Percentiles rank a stretch among this genome's conserved stretches.
phyloP scores from a whole-genome alignment of 2,329 filamentous ascomycete species.

The Cytospora mali region DNA sequence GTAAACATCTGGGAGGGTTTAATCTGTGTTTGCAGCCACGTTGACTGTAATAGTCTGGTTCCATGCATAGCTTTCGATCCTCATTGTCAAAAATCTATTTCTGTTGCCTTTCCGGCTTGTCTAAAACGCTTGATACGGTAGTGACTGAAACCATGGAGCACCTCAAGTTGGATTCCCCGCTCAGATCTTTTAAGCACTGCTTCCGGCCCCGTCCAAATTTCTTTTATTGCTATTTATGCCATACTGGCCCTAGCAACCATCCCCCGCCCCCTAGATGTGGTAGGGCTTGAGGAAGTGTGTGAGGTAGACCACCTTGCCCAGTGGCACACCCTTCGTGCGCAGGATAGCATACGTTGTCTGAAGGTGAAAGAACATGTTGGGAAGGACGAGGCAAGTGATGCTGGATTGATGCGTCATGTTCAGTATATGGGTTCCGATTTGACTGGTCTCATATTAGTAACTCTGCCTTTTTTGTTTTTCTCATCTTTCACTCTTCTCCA shows the following conservation, averaged over 20 bases:
- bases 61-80: no score
- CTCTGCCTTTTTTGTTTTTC: no score
- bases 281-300: background rate
- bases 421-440: background rate
- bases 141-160: background rate
- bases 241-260: background rate
- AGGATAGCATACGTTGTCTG: slow-evolving; percentile 60
- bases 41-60: no score
- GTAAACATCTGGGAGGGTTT: no score
- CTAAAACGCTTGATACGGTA: background rate
- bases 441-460: background rate
- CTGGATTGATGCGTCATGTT: slow-evolving; percentile 41
- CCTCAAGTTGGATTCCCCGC: background rate
- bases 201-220: no score
- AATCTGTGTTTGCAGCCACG: no score
- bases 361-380: slow-evolving; percentile 65
- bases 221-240: background rate
- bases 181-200: no score
- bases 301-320: slow-evolving; percentile 60
- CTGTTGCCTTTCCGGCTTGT: background rate
- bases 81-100: no score
- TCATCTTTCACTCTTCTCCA: no score
- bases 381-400: slow-evolving; percentile 48
- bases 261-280: background rate
- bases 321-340: slow-evolving; percentile 56